A percentile compares a stretch with the other conserved stretches of the same genome.
Evolutionary conservation across 1,139 yeast genomes (phyloP).

Genomic region (Candida sp.): DNA sequence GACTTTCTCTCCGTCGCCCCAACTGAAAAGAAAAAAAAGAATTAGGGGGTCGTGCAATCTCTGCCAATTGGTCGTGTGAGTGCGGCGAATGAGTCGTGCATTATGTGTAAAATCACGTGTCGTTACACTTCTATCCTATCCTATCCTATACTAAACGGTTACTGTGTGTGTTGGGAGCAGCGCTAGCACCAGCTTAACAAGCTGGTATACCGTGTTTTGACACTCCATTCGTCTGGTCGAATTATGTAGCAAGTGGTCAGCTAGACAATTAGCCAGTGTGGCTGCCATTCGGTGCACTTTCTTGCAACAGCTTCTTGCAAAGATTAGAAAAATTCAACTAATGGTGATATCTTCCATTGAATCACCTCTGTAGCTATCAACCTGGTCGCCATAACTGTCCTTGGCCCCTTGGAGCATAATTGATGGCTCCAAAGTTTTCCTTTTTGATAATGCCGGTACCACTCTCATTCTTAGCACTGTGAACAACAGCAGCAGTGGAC

Average conservation of each 20-base stretch:
- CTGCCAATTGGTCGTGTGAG: not conserved
- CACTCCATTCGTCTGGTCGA: no score
- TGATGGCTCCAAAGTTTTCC: slow-evolving; percentile 49
- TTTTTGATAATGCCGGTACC: slow-evolving; percentile 27
- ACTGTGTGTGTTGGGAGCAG: no score
- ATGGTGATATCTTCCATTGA: not conserved
- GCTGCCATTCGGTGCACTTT: not conserved
- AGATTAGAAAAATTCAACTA: not conserved
- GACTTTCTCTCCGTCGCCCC: not conserved
- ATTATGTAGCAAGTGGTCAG: no score
- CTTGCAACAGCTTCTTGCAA: not conserved
- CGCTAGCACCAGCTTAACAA: no score
- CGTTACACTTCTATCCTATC: no score
- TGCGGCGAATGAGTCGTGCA: not conserved
- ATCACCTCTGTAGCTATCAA: not conserved
- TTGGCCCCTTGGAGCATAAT: slow-evolving; percentile 57
- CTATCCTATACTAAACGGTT: no score
- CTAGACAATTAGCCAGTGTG: no score
- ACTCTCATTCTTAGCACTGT: slow-evolving; percentile 17
- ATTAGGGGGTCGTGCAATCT: not conserved
- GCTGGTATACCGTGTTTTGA: no score
- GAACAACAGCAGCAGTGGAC: slow-evolving; percentile 22
- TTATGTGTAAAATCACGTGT: not conserved
- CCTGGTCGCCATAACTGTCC: slow-evolving; percentile 57
- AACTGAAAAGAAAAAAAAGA: not conserved